Base-by-base conservation (phyloP, 306 rosid species). In the Trifolium repens region DNA sequence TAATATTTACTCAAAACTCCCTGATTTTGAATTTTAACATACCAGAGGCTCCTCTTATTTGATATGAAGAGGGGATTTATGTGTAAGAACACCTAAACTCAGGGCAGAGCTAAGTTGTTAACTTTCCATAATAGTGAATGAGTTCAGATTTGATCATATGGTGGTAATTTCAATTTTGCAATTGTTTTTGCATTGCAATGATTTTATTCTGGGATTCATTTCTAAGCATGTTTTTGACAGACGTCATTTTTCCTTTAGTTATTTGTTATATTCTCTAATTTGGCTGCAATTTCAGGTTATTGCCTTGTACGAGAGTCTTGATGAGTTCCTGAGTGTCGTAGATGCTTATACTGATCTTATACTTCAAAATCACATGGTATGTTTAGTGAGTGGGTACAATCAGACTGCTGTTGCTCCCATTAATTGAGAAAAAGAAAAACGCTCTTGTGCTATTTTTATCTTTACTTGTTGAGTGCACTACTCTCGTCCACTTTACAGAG, bases 281-380 rank as follows among this genome's bases (percentile, higher is more conserved):
- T 80, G 26, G 52, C 74, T 78, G 78, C 77, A 72, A 59, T 82
- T 71, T 69, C 89, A 94, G 98, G 86, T 88, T 79, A 71, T 89
- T 83, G 60, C 72, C 27, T 88, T 81, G 72, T 86, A 87, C 81
- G 83, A 87, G 67, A 78, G 86, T 83, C 87, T 94, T 61, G 89
- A 85, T 71, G 91, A 90, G 83, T 91, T 90, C 88, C 80, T 94
- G 86, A 94, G 82, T 84, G 97, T 91, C 76, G 88, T 87, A 79
- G 98, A 94, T 83, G 96, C 98, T 71, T 94, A 87, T 84, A 76
- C 81, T 74, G 98, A 94, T 75, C 88, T 88, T 73, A 80, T 90
- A 83, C 93, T 91, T 83, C 96, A 91, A 79, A 86, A 90, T 82
- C 84, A 82, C 19, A 83, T 90, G 97, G 98, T 94, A 77, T 71